These are phyloP conservation scores for Malassezia furfur DNA, from an alignment of 1,284 basidiomycete genomes.

Conservation along the genomic window DNA sequence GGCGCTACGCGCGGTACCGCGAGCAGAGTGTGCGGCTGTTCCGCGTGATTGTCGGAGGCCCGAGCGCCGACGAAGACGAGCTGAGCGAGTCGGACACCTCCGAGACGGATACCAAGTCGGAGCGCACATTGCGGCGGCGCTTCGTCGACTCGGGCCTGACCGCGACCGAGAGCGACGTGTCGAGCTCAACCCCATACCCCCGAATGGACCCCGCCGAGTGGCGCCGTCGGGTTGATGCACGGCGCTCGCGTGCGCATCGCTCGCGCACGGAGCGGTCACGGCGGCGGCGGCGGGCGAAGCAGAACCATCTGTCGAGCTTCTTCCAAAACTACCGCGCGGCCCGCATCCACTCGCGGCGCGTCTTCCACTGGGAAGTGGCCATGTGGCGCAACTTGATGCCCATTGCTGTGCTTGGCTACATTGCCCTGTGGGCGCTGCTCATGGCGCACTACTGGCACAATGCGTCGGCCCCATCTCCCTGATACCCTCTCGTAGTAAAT, in stretches of 20 bases:
- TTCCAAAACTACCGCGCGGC: slow-evolving; percentile 16
- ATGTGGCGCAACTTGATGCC: slow-evolving; percentile 42
- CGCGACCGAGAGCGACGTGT: background rate
- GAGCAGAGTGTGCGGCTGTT: slow-evolving; percentile 30
- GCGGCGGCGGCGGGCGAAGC: background rate
- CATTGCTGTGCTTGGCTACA: slow-evolving; percentile 34
- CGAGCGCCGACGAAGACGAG: slow-evolving; percentile 1
- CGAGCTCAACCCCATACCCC: background rate
- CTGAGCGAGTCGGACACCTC: slow-evolving; percentile 5
- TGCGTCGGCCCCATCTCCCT: background rate
- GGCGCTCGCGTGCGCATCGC: slow-evolving; percentile 1
- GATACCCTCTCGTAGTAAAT: background rate
- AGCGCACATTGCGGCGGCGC: background rate
- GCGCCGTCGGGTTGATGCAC: slow-evolving; percentile 8
- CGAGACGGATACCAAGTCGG: background rate
- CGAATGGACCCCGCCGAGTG: slow-evolving; percentile 4
- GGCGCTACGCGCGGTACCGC: slow-evolving; percentile 19
- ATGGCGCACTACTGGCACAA: background rate
- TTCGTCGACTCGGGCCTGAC: background rate
- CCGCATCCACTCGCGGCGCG: slow-evolving; percentile 21
- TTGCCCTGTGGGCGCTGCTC: slow-evolving; percentile 38
- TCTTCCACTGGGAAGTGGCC: slow-evolving; percentile 47
- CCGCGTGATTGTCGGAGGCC: slow-evolving; percentile 35
- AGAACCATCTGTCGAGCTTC: slow-evolving; percentile 8
- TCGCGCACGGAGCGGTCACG: background rate